Evolutionary conservation across 1,284 basidiomycete species (phyloP).

Genomic region (Cutaneotrichosporon sp.): DNA sequence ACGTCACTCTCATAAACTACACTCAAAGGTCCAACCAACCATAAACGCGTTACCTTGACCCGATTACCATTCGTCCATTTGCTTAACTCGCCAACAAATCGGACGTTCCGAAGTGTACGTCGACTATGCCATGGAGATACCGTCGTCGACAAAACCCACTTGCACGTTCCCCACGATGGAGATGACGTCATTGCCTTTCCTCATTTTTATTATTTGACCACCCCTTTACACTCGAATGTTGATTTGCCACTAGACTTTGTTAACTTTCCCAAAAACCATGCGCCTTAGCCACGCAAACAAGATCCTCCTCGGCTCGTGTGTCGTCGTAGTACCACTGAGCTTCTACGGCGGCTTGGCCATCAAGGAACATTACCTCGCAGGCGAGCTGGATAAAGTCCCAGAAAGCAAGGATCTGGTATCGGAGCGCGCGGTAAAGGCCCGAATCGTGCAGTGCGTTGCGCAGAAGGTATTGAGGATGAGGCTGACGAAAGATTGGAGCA

Average conservation of each 20-base stretch:
- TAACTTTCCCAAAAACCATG: constrained; percentile 21
- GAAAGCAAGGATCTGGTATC: constrained; percentile 22
- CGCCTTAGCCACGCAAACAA: constrained; percentile 37
- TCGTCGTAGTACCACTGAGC: constrained; percentile 38
- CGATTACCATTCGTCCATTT: too few species aligned
- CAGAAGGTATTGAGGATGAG: neutral
- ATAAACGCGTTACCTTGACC: too few species aligned
- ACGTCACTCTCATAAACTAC: too few species aligned
- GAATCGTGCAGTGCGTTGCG: constrained; percentile 36
- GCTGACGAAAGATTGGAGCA: constrained; percentile 32
- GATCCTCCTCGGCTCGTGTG: constrained; percentile 36
- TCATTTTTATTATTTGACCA: neutral
- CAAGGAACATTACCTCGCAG: constrained; percentile 37
- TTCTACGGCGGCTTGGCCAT: constrained; percentile 39
- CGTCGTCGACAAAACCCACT: too few species aligned
- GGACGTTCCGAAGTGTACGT: too few species aligned
- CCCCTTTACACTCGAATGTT: neutral
- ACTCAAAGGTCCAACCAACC: too few species aligned
- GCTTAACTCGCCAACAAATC: too few species aligned
- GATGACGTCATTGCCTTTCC: too few species aligned
- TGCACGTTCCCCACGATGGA: too few species aligned
- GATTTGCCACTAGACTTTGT: constrained; percentile 1
- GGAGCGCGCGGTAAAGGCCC: constrained; percentile 32
- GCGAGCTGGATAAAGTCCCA: constrained; percentile 25
- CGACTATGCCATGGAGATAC: too few species aligned